These are phyloP conservation scores for Singerocomus inundabilis DNA, from an alignment of 1,284 basidiomycete genomes.

Conservation along the genomic window DNA sequence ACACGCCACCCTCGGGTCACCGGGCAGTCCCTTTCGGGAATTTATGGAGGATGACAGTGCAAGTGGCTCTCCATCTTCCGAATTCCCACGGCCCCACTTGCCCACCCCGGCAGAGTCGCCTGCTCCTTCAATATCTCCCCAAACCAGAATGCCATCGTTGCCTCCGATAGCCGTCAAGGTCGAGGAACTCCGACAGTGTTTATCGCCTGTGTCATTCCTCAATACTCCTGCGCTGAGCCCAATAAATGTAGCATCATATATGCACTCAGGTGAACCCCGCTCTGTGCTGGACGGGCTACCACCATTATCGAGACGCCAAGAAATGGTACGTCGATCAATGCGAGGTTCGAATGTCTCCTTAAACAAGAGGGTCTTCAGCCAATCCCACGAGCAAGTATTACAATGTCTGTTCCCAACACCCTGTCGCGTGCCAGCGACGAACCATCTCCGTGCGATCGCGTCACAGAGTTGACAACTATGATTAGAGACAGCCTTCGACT, in stretches of 20 bases:
- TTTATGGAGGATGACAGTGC: background rate
- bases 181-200: slow-evolving; percentile 14
- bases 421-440: background rate
- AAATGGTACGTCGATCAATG: slow-evolving; percentile 6
- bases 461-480: slow-evolving; percentile 4
- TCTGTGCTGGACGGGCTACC: slow-evolving; percentile 2
- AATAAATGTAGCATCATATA: background rate
- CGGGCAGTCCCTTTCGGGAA: slow-evolving; percentile 8
- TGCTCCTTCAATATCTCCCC: slow-evolving; percentile 19
- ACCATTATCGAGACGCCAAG: slow-evolving; percentile 2
- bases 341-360: background rate
- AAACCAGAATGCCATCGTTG: slow-evolving; percentile 24
- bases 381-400: background rate
- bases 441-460: background rate
- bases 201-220: slow-evolving; percentile 5
- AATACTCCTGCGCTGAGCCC: background rate
- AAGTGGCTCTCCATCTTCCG: slow-evolving; percentile 22
- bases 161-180: slow-evolving; percentile 32
- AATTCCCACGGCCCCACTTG: slow-evolving; percentile 23
- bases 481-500: slow-evolving; percentile 15
- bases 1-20: slow-evolving; percentile 1
- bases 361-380: background rate
- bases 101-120: slow-evolving; percentile 29
- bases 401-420: background rate
- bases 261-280: background rate